phyloP scores from a whole-genome alignment of 2,329 filamentous ascomycete species.

The Scopulariopsis brevicaulis region DNA sequence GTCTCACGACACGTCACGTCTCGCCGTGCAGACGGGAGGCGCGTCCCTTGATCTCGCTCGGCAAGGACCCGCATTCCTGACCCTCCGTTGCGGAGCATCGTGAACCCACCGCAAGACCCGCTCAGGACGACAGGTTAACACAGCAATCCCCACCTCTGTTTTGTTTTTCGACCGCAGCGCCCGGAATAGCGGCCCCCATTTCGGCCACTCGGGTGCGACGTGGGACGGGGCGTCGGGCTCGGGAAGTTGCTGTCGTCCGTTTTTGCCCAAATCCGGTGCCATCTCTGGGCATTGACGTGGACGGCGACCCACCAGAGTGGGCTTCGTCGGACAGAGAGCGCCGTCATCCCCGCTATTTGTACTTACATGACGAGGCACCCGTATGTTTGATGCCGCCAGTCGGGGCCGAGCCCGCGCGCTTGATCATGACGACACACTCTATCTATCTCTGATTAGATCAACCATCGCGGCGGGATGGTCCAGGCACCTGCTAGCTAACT shows the following conservation, averaged over 20 bases:
- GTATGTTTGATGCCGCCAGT: too few species aligned
- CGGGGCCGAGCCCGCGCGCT: too few species aligned
- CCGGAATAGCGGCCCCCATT: background rate
- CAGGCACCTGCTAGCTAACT: too few species aligned
- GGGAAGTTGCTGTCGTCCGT: background rate
- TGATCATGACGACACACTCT: too few species aligned
- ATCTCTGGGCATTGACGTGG: background rate
- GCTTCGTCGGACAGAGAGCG: background rate
- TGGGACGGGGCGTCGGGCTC: background rate
- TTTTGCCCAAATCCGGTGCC: background rate
- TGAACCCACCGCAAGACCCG: too few species aligned
- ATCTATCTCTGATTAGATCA: too few species aligned
- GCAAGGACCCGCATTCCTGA: background rate
- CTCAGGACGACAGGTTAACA: background rate
- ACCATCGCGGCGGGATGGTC: too few species aligned
- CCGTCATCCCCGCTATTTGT: background rate
- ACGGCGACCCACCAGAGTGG: background rate
- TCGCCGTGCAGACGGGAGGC: background rate
- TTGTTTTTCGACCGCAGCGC: background rate
- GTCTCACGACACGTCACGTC: background rate
- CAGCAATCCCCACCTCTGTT: background rate
- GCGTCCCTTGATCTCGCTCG: background rate
- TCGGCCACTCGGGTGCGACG: background rate
- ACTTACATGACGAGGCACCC: too few species aligned
- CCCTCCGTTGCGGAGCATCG: too few species aligned